phyloP scores from a whole-genome alignment of 1,284 basidiomycete genomes.

The Wallemia ichthyophaga region DNA sequence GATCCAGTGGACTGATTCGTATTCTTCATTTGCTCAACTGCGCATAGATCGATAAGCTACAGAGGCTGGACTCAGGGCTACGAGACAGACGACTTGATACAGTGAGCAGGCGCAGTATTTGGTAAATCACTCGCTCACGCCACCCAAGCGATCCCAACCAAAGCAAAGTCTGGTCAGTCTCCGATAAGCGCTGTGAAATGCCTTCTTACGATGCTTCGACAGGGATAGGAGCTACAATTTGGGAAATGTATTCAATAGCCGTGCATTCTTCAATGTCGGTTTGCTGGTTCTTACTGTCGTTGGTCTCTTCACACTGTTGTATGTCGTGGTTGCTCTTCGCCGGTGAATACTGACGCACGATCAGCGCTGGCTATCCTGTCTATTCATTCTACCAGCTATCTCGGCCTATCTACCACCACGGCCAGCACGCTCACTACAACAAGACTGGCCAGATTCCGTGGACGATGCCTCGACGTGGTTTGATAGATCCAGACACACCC shows the following conservation, averaged over 20 bases:
- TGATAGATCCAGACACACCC: conserved; percentile 41
- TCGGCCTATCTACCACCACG: conserved; percentile 17
- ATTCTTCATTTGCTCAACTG: no score
- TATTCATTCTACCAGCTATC: conserved; percentile 10
- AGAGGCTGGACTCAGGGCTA: neutral
- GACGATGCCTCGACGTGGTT: conserved; percentile 11
- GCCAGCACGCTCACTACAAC: conserved; percentile 38
- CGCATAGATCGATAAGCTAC: neutral
- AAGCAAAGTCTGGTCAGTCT: neutral
- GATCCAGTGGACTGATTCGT: no score
- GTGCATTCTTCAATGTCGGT: conserved; percentile 44
- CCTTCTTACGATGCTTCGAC: conserved; percentile 23
- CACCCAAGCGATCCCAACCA: neutral
- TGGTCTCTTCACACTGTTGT: conserved; percentile 41
- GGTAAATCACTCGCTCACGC: neutral
- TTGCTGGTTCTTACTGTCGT: conserved; percentile 33
- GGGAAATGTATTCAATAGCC: conserved; percentile 32
- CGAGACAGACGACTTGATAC: neutral
- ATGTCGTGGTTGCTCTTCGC: neutral
- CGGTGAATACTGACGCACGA: neutral
- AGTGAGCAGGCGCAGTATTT: neutral
- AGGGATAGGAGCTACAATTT: conserved; percentile 28
- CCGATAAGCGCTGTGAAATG: neutral
- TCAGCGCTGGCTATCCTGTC: conserved; percentile 18
- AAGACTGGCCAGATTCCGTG: conserved; percentile 36